Percentiles rank a stretch among this genome's conserved stretches.
phyloP scores from a whole-genome alignment of 1,284 basidiomycete genomes.

The Serendipita sp. region DNA sequence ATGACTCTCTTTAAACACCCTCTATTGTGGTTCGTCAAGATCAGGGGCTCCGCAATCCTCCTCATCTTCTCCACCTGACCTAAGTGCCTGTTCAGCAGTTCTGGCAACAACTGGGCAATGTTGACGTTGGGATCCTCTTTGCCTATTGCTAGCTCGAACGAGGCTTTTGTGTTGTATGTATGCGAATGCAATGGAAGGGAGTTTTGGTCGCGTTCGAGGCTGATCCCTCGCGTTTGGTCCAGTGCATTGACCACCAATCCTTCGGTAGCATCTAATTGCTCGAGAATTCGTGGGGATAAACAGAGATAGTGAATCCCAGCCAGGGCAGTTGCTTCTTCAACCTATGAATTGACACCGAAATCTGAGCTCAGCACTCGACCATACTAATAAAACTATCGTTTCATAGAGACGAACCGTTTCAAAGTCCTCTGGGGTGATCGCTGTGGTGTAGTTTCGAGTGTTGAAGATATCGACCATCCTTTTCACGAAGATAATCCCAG shows the following conservation, averaged over 20 bases:
- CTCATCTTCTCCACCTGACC: neutral
- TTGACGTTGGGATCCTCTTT: neutral
- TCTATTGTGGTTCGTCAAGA: no score
- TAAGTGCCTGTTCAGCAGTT: neutral
- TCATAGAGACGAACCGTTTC: neutral
- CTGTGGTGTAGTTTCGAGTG: neutral
- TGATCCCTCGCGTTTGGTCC: neutral
- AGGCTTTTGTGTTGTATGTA: no score
- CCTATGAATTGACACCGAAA: neutral
- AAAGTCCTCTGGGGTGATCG: neutral
- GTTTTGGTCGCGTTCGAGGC: neutral
- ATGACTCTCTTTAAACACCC: no score
- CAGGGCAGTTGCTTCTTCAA: neutral
- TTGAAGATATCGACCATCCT: conserved; percentile 1
- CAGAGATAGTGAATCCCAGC: neutral
- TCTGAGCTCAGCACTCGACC: neutral
- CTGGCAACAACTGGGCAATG: neutral
- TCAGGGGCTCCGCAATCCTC: neutral
- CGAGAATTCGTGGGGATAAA: neutral
- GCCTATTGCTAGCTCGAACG: neutral
- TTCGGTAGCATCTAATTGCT: neutral
- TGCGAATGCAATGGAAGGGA: neutral
- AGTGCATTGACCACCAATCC: neutral
- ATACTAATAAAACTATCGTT: neutral
- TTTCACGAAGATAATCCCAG: conserved; percentile 1